Percentiles rank a stretch among this genome's conserved stretches.
Conservation (phyloP, 2,329 filamentous ascomycete species). For the Aspergillus awamori region DNA sequence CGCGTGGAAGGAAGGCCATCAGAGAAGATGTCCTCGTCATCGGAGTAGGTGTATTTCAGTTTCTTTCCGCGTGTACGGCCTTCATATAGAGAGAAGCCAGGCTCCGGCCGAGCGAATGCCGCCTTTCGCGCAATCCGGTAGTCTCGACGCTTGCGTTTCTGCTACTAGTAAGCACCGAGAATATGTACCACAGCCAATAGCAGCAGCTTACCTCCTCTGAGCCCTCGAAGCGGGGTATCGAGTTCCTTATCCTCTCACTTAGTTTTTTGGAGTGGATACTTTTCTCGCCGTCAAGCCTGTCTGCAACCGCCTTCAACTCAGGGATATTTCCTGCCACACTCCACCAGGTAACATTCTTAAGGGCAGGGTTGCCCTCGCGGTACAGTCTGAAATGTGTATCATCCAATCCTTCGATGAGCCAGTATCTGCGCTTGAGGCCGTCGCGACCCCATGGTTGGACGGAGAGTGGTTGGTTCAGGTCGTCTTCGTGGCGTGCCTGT, state of each 20-base stretch:
- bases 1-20: constrained; percentile 67
- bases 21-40: constrained; percentile 74
- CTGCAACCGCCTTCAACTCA: constrained; percentile 73
- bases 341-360: constrained; percentile 82
- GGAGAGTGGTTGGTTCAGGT: constrained; percentile 81
- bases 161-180: constrained; percentile 20
- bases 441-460: constrained; percentile 90
- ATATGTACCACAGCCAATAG: not conserved
- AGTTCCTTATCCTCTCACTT: constrained; percentile 73
- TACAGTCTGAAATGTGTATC: constrained; percentile 95
- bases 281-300: constrained; percentile 78
- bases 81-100: constrained; percentile 91
- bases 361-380: constrained; percentile 82
- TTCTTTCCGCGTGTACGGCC: constrained; percentile 94
- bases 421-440: constrained; percentile 89
- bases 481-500: constrained; percentile 75
- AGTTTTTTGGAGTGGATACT: constrained; percentile 79
- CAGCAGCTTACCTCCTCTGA: constrained; percentile 74
- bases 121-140: constrained; percentile 86
- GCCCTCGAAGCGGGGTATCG: constrained; percentile 86
- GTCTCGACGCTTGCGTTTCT: constrained; percentile 92
- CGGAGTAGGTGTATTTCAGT: constrained; percentile 93
- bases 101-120: constrained; percentile 82
- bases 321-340: constrained; percentile 90
- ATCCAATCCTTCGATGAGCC: constrained; percentile 87